Percentiles rank a stretch among this genome's conserved stretches.
Conservation (phyloP, 192 early-diverging fungal species). For the Pilobolus umbonatus region DNA sequence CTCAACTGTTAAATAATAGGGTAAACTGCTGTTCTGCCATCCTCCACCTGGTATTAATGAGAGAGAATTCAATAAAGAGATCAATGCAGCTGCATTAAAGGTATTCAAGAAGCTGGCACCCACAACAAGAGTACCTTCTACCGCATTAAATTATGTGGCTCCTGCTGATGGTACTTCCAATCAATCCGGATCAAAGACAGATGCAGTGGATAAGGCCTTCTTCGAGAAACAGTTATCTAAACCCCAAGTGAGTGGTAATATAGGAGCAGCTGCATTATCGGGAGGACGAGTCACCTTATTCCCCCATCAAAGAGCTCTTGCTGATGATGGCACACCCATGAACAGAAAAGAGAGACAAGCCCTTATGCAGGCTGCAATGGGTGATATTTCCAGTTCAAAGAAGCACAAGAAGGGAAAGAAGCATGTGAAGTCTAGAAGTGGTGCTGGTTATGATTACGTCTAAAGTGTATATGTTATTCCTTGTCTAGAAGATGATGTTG, state of each 20-base stretch:
- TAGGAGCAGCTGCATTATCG: slow-evolving; percentile 28
- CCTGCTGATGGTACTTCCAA: slow-evolving; percentile 35
- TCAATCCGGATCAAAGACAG: slow-evolving; percentile 40
- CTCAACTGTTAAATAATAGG: slow-evolving; percentile 41
- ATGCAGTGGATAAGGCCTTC: slow-evolving; percentile 50
- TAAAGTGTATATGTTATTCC: slow-evolving; percentile 10
- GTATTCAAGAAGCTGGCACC: slow-evolving; percentile 46
- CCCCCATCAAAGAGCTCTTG: slow-evolving; percentile 50
- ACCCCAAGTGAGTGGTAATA: slow-evolving; percentile 35
- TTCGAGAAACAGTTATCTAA: slow-evolving; percentile 32
- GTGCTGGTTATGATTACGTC: slow-evolving; percentile 46
- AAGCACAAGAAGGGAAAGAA: slow-evolving; percentile 77
- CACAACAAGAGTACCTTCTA: slow-evolving; percentile 50
- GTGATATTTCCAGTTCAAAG: slow-evolving; percentile 39
- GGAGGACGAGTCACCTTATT: slow-evolving; percentile 56
- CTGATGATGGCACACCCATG: slow-evolving; percentile 42
- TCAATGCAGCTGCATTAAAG: slow-evolving; percentile 62
- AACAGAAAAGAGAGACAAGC: slow-evolving; percentile 25
- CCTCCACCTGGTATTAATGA: slow-evolving; percentile 61
- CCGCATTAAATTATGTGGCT: slow-evolving; percentile 48
- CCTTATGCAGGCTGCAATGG: slow-evolving; percentile 21
- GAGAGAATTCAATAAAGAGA: slow-evolving; percentile 81
- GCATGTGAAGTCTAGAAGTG: slow-evolving; percentile 68
- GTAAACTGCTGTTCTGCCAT: slow-evolving; percentile 86
- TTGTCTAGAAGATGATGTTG: background rate